Conservation (phyloP, 2,329 filamentous ascomycete species). For the Aspergillus hiratsukae region DNA sequence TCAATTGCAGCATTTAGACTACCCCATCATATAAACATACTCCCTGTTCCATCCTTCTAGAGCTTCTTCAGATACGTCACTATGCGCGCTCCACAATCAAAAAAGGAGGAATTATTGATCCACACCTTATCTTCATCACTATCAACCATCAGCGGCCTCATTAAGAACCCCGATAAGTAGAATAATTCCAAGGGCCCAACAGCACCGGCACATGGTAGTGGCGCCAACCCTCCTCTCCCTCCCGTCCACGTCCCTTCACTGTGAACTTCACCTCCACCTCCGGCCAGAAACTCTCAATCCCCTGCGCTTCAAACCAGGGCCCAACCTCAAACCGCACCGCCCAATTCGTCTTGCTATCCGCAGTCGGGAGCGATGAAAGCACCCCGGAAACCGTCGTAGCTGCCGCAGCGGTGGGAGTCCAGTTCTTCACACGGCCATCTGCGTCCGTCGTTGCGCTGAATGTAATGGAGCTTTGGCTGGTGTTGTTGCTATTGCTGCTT, state of each 20-base stretch:
- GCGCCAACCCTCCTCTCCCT: conserved; percentile 40
- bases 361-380: conserved; percentile 30
- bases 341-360: conserved; percentile 42
- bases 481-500: conserved; percentile 42
- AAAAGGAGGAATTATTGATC: not conserved
- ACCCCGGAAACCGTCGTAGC: conserved; percentile 23
- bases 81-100: not conserved
- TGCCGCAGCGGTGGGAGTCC: conserved; percentile 28
- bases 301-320: conserved; percentile 44
- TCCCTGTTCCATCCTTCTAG: not conserved
- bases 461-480: conserved; percentile 21
- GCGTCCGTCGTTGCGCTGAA: conserved; percentile 41
- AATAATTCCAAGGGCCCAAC: conserved; percentile 49
- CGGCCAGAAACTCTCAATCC: conserved; percentile 48
- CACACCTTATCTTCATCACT: not conserved
- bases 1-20: not conserved
- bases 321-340: conserved; percentile 44
- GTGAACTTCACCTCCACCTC: conserved; percentile 49
- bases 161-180: conserved; percentile 48
- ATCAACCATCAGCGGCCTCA: not conserved
- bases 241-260: conserved; percentile 40
- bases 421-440: conserved; percentile 45
- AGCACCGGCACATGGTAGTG: conserved; percentile 51
- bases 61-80: not conserved
- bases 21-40: not conserved